Evolutionary conservation across 129 eudicot species (phyloP), one percentile per base, ranked within the genome.

Genomic region (Centella asiatica): DNA sequence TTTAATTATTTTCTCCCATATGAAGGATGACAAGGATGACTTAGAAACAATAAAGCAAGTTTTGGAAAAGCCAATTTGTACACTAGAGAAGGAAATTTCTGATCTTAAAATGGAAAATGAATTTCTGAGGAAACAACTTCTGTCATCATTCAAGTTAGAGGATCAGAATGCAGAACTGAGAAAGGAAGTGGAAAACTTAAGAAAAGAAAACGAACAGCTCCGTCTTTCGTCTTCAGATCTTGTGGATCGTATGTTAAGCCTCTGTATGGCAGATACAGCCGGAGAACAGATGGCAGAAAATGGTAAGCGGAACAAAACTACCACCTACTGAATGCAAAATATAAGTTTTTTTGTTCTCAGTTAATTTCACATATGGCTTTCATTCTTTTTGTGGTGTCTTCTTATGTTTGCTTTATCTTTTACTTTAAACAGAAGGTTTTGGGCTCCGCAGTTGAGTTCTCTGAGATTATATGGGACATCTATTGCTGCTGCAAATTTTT

Each of bases 151-250:
- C 19, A 34, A 34, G 40, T 39, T 34, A 33, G 27, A 34, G 11
- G 31, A 57, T 8, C 63, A 34, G 17, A 57, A 57, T 34, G 31
- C 22, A 20, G 27, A 57, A 34, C 7, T 57, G 44, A 34, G 63
- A 17, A 57, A 57, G 45, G 63, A 57, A 57, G 63, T 57, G 63
- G 63, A 57, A 27, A 19, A 57, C 28, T 57, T 57, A 18, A 57
- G 46, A 57, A 57, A 18, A 20, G 62, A 56, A 17, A 34, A 34
- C 46, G 45, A 33, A n/a, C 17, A n/a, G 18, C 36, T 56, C 18
- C 28, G 63, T 34, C n/a, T n/a, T n/a, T 23, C 46, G 2, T 15
- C 45, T 57, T 8, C 17, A 14, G 20, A 28, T 57, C 24, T 57
- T 57, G 25, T n/a, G 46, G 63, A 18, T 33, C 46, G 29, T 57